Percentiles rank a stretch among this genome's conserved stretches.
These are phyloP conservation scores for Penicillium sp. DNA, from an alignment of 2,329 filamentous ascomycete genomes.

Conservation along the genomic window DNA sequence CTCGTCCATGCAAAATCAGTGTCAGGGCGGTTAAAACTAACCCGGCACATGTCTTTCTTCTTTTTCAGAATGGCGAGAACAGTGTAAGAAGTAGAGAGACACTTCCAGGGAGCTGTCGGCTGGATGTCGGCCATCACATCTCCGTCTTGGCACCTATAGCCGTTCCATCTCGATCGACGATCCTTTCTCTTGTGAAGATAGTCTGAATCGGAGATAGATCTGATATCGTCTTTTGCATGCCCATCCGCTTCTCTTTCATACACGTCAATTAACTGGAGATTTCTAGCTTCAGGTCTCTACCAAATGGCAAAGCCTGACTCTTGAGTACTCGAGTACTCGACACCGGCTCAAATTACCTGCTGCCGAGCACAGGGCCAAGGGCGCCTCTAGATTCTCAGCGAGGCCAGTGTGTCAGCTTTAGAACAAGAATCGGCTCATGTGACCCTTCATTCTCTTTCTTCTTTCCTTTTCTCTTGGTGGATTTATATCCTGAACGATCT, in stretches of 20 bases:
- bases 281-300: not conserved
- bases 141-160: not conserved
- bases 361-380: not conserved
- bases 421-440: not conserved
- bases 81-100: too few species aligned
- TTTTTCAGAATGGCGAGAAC: not conserved
- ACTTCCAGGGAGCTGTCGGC: not conserved
- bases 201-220: too few species aligned
- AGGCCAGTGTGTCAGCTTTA: not conserved
- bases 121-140: not conserved
- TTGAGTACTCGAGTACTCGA: too few species aligned
- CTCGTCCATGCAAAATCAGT: too few species aligned
- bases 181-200: not conserved
- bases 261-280: too few species aligned
- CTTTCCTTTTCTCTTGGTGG: not conserved
- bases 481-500: not conserved
- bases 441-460: not conserved
- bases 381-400: conserved; percentile 1
- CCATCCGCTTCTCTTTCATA: too few species aligned
- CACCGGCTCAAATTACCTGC: too few species aligned
- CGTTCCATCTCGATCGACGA: not conserved
- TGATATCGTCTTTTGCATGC: too few species aligned
- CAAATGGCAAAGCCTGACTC: not conserved
- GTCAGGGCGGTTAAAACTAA: too few species aligned
- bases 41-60: too few species aligned